Evolutionary conservation across 768 basidiomycete genomes (phyloP), one percentile per base, ranked within the genome.

Genomic region (Favolaschia claudopus): DNA sequence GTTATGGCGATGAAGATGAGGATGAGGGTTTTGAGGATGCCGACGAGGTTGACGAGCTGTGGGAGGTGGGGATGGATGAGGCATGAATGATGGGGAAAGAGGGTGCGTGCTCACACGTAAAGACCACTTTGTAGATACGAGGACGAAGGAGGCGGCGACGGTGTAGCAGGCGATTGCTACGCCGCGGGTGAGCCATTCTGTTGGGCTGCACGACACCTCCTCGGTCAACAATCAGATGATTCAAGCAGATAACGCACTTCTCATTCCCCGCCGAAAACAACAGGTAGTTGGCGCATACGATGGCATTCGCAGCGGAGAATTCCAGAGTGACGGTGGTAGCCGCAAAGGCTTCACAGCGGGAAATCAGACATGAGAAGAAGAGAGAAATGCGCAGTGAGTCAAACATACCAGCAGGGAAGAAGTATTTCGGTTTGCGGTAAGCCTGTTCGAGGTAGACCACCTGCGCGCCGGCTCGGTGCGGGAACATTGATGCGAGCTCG

Each of bases 11-110:
- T 79, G 0, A 79, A 66, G 1, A 77, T 61, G 14, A 91, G 76
- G 13, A 85, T 75, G 7, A 81, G 40, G 15, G 90, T 70, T 64
- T 89, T 90, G 68, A 86, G 82, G 29, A 79, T 62, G 7, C 87
- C 89, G 0, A 91, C 79, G 1, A 73, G 66, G 63, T 91, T 88
- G n/a, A n/a, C n/a, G n/a, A n/a, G n/a, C n/a, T n/a, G n/a, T n/a
- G n/a, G n/a, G n/a, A n/a, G n/a, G n/a, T n/a, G n/a, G n/a, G n/a
- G n/a, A n/a, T n/a, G n/a, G n/a, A n/a, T n/a, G n/a, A n/a, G n/a
- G n/a, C n/a, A n/a, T n/a, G n/a, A n/a, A n/a, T n/a, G 53, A 74
- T 73, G 76, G 74, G 29, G 75, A 40, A 29, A 76, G 68, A 6
- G 70, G 72, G 2, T 67, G 8, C n/a, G n/a, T 7, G 76, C 62